phyloP scores from a whole-genome alignment of 1,284 basidiomycete genomes.

The Ganoderma meredithae region DNA sequence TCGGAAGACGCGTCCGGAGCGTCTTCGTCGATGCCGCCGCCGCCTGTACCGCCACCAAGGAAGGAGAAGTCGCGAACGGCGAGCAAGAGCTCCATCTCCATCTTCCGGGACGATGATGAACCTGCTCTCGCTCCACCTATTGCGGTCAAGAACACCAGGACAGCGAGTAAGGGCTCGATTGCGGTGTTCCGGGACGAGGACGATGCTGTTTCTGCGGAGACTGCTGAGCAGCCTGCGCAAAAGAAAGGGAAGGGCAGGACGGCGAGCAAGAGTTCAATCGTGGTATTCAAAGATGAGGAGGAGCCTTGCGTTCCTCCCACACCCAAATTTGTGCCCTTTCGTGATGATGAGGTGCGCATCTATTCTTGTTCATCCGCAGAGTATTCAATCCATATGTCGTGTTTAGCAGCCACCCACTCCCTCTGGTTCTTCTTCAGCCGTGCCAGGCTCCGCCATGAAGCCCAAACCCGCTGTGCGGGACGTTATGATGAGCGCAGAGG shows the following conservation, averaged over 20 bases:
- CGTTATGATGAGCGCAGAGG: slow-evolving; percentile 57
- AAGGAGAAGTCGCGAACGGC: slow-evolving; percentile 35
- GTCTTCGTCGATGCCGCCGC: slow-evolving; percentile 33
- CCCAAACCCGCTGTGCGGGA: slow-evolving; percentile 48
- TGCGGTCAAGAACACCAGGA: slow-evolving; percentile 31
- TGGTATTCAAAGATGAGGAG: slow-evolving; percentile 40
- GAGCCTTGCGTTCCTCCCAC: slow-evolving; percentile 48
- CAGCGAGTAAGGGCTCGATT: slow-evolving; percentile 30
- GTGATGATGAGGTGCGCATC: slow-evolving; percentile 49
- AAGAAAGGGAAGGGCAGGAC: slow-evolving; percentile 36
- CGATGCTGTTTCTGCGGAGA: slow-evolving; percentile 38
- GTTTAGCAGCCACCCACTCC: slow-evolving; percentile 27
- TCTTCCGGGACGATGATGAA: slow-evolving; percentile 55
- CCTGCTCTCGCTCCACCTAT: slow-evolving; percentile 37
- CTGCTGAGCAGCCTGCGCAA: slow-evolving; percentile 39
- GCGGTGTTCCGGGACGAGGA: slow-evolving; percentile 41
- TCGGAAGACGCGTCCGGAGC: slow-evolving; percentile 24
- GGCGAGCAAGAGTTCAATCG: slow-evolving; percentile 30
- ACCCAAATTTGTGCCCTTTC: slow-evolving; percentile 70
- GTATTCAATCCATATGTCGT: neutral
- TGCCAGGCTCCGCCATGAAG: slow-evolving; percentile 67
- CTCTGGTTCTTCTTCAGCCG: slow-evolving; percentile 33
- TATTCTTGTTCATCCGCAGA: neutral
- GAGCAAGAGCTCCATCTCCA: slow-evolving; percentile 47
- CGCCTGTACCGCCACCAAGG: slow-evolving; percentile 39